Evolutionary conservation across 2,329 filamentous ascomycete species (phyloP).

Genomic region (Colletotrichum caudatum): DNA sequence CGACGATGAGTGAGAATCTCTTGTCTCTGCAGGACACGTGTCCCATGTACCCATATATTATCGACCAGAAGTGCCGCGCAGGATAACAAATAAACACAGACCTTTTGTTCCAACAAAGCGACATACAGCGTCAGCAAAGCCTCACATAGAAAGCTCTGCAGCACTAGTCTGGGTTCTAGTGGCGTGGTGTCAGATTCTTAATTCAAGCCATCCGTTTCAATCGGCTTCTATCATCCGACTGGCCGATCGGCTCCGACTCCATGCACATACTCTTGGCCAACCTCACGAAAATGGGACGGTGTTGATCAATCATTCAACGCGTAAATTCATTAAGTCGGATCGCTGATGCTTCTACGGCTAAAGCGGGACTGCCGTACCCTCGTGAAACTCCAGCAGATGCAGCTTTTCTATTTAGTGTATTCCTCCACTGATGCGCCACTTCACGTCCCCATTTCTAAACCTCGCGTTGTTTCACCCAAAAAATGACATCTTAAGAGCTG

Average conservation of each 20-base stretch:
- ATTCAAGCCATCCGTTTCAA: conserved; percentile 1
- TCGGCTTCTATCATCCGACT: not conserved
- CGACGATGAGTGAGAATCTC: conserved; percentile 58
- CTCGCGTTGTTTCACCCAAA: not conserved
- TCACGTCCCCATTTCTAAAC: not conserved
- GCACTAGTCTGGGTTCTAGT: not conserved
- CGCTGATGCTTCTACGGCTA: conserved; percentile 13
- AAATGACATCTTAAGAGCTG: conserved; percentile 57
- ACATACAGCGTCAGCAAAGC: not conserved
- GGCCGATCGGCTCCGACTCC: not conserved
- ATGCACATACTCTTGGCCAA: not conserved
- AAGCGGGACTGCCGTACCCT: not conserved
- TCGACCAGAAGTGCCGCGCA: conserved; percentile 1
- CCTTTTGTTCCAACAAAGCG: not conserved
- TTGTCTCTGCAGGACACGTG: not conserved
- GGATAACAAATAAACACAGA: not conserved
- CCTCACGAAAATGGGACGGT: not conserved
- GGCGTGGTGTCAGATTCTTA: conserved; percentile 22
- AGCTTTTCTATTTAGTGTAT: not conserved
- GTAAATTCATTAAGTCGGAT: conserved; percentile 35
- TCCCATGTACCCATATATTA: conserved; percentile 27
- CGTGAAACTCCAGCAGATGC: conserved; percentile 31
- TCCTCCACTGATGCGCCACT: not conserved
- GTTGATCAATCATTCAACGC: conserved; percentile 35
- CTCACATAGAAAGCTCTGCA: not conserved